Conservation (phyloP, 768 basidiomycete species). For the Tricholoma matsutake region DNA sequence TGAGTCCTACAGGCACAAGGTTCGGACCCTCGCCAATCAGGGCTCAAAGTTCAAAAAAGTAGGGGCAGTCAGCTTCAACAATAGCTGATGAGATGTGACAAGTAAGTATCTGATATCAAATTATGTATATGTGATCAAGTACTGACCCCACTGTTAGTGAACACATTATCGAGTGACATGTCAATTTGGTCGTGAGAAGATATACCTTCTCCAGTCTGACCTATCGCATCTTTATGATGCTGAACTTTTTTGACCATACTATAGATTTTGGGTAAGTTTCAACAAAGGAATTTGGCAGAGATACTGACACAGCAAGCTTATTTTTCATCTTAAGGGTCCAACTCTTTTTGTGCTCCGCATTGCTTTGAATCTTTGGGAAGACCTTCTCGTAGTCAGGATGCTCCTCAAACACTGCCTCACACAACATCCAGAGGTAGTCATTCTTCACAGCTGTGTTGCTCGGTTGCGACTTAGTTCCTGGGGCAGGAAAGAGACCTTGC, state of each 20-base stretch:
- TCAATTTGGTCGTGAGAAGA: constrained; percentile 11
- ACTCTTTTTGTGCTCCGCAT: not conserved
- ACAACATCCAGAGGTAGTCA: not conserved
- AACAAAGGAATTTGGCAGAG: not conserved
- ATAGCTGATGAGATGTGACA: not conserved
- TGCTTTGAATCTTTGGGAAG: not conserved
- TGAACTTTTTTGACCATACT: not conserved
- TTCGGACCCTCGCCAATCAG: constrained; percentile 18
- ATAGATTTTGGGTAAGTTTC: not conserved
- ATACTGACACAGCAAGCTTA: not conserved
- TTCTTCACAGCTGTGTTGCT: not conserved
- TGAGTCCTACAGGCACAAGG: constrained; percentile 11
- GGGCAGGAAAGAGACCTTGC: not conserved
- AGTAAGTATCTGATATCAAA: constrained; percentile 3
- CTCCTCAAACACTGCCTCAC: not conserved
- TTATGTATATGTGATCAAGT: not conserved
- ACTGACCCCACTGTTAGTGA: constrained; percentile 7
- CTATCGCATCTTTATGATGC: not conserved
- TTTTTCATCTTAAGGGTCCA: not conserved
- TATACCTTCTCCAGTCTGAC: constrained; percentile 18
- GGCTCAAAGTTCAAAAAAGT: not conserved
- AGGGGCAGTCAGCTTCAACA: not conserved
- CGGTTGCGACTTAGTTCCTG: not conserved
- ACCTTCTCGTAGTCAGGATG: not conserved
- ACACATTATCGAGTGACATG: constrained; percentile 5